A percentile compares a stretch with the other conserved stretches of the same genome.
Conservation (phyloP, 1,284 basidiomycete genomes). For the Ganoderma boninense region DNA sequence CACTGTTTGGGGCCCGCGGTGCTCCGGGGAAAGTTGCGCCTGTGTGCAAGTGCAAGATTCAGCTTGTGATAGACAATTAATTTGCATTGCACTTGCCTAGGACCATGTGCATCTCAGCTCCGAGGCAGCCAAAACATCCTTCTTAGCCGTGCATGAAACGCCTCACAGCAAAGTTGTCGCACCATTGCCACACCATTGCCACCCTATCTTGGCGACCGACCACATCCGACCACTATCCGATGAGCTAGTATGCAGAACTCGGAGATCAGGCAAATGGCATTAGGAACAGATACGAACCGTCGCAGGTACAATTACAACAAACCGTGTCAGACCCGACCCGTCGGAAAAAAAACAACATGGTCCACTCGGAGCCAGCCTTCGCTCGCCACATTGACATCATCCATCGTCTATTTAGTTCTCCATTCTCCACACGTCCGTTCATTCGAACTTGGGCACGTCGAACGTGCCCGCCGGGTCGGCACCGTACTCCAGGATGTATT, state of each 20-base stretch:
- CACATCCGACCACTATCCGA: too few species aligned
- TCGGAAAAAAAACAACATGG: neutral
- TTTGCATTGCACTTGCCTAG: neutral
- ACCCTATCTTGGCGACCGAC: neutral
- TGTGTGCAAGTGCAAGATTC: neutral
- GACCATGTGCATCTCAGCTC: neutral
- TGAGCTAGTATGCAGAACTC: neutral
- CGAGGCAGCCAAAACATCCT: neutral
- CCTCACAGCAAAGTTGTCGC: neutral
- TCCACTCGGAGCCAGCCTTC: neutral
- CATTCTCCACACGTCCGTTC: neutral
- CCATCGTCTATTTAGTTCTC: neutral
- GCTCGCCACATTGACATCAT: neutral
- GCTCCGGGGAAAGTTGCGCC: neutral
- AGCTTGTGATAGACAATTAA: neutral
- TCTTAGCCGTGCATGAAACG: neutral
- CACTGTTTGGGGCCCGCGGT: neutral
- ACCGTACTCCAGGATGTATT: constrained; percentile 64
- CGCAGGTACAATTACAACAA: neutral
- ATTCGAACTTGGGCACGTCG: constrained; percentile 51
- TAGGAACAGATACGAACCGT: neutral
- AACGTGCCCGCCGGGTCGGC: constrained; percentile 60
- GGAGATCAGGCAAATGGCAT: neutral
- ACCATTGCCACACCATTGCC: neutral
- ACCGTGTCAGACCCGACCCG: neutral